Evolutionary conservation across 371 early-diverging fungal genomes (phyloP), one percentile per base, ranked within the genome.

Genomic region (Dichotomocladium elegans): DNA sequence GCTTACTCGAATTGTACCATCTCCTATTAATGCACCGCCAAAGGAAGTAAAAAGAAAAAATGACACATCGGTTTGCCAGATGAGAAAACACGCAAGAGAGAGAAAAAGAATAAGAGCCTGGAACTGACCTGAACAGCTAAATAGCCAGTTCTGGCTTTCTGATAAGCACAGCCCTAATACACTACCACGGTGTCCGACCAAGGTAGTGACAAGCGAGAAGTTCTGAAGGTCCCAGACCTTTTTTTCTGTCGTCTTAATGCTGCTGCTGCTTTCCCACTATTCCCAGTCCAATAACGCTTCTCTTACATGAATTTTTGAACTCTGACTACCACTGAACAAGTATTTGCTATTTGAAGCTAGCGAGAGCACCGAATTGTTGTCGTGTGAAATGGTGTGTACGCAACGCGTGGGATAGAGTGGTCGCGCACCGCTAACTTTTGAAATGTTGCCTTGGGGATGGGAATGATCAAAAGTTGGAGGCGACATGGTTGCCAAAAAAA

Each of bases 151-250:
- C 43, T 77, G 71, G 43, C 74, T 80, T 2, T 55, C 59, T 7
- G 84, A 82, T 12, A 90, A 49, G 6, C 73, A 73, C 42, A 91
- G 57, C 1, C 83, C 74, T 29, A 88, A 72, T 25, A 90, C 84
- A 35, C 85, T 82, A 15, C 88, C 87, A 4, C 74, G 62, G 53
- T 91, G 92, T 0, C 87, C 92, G 45, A 69, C 64, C 11, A 89
- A 73, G 15, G 74, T 71, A 1, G 69, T 73, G 7, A 74, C 69
- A 15, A 83, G 74, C 14, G 78, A 77, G 57, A 80, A 90, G 2
- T 82, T 85, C 40, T 73, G 72, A 12, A 83, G 66, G 54, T 81
- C 76, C 92, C 92, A 91, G 9, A 88, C 90, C 87, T 86, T 34
- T n/a, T n/a, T n/a, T n/a, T n/a, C n/a, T n/a, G n/a, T n/a, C n/a